Percentiles rank a stretch among this genome's conserved stretches.
These are phyloP conservation scores for Candida ascalaphidarum DNA, from an alignment of 805 yeast species.

Conservation along the genomic window DNA sequence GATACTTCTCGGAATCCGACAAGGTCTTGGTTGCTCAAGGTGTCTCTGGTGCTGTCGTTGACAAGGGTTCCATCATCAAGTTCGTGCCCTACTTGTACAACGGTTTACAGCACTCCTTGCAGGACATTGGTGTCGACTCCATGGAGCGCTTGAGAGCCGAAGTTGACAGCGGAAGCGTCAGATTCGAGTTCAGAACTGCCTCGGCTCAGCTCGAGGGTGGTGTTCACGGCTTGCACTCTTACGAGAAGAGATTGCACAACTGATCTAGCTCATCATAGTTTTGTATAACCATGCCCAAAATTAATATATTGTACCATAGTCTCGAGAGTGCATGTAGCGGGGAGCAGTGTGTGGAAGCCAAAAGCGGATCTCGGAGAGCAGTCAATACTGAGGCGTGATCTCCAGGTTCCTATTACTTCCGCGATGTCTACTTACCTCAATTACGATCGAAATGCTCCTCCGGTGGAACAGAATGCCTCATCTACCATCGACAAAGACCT, in stretches of 20 bases:
- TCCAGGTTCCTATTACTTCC: no score
- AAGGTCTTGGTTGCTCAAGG: slow-evolving; percentile 97
- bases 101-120: slow-evolving; percentile 97
- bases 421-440: no score
- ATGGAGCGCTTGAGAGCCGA: slow-evolving; percentile 52
- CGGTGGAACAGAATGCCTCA: slow-evolving; percentile 8
- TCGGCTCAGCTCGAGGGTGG: slow-evolving; percentile 99
- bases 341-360: no score
- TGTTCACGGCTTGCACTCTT: slow-evolving; percentile 90
- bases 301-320: no score
- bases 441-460: no score
- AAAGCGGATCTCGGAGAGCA: no score
- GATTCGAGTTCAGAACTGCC: slow-evolving; percentile 97
- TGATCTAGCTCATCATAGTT: slow-evolving; percentile 19
- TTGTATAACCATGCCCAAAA: background rate
- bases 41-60: slow-evolving; percentile 94
- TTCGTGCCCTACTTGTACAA: slow-evolving; percentile 89
- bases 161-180: slow-evolving; percentile 60
- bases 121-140: slow-evolving; percentile 87
- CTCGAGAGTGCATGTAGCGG: no score
- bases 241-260: slow-evolving; percentile 94
- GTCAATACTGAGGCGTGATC: no score
- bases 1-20: slow-evolving; percentile 96
- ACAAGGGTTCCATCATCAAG: slow-evolving; percentile 91
- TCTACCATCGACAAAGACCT: slow-evolving; percentile 63